Percentiles rank a stretch among this genome's conserved stretches.
Conservation (phyloP, 345 rosid species). For the Hibiscus tridactylites region DNA sequence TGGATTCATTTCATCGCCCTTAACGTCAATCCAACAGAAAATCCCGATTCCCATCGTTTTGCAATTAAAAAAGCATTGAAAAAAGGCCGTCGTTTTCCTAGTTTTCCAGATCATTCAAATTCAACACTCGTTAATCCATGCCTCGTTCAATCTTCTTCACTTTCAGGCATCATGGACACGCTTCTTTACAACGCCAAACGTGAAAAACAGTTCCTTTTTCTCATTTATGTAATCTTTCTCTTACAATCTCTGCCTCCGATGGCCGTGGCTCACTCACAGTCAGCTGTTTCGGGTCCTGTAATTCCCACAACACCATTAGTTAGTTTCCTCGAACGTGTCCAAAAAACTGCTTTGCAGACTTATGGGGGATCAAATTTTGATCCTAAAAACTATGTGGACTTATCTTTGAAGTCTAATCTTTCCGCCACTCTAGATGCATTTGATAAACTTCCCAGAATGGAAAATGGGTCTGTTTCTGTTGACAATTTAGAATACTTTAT, state of each 20-base stretch:
- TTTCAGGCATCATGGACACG: not conserved
- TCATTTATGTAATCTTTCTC: not conserved
- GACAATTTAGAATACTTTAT: slow-evolving; percentile 23
- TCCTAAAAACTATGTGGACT: slow-evolving; percentile 65
- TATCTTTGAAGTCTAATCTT: slow-evolving; percentile 47
- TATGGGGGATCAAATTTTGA: slow-evolving; percentile 41
- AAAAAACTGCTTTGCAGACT: slow-evolving; percentile 46
- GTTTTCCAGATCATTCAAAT: not conserved
- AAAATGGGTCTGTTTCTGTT: slow-evolving; percentile 25
- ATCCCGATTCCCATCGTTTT: not conserved
- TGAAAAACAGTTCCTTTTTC: not conserved
- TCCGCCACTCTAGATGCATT: slow-evolving; percentile 39
- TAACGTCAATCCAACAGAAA: not conserved
- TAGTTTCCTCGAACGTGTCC: slow-evolving; percentile 54
- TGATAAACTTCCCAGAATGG: slow-evolving; percentile 32
- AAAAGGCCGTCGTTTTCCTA: not conserved
- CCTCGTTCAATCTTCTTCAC: not conserved
- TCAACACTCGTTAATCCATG: not conserved
- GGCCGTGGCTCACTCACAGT: not conserved
- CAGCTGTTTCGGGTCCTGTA: slow-evolving; percentile 25
- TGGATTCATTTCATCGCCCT: not conserved
- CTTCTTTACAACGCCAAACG: slow-evolving; percentile 1
- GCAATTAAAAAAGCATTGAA: not conserved
- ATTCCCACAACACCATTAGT: slow-evolving; percentile 32
- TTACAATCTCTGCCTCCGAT: slow-evolving; percentile 14